Percentiles rank a stretch among this genome's conserved stretches.
Evolutionary conservation across 2,329 filamentous ascomycete species (phyloP).

Genomic region (Ceratocystis variospora): DNA sequence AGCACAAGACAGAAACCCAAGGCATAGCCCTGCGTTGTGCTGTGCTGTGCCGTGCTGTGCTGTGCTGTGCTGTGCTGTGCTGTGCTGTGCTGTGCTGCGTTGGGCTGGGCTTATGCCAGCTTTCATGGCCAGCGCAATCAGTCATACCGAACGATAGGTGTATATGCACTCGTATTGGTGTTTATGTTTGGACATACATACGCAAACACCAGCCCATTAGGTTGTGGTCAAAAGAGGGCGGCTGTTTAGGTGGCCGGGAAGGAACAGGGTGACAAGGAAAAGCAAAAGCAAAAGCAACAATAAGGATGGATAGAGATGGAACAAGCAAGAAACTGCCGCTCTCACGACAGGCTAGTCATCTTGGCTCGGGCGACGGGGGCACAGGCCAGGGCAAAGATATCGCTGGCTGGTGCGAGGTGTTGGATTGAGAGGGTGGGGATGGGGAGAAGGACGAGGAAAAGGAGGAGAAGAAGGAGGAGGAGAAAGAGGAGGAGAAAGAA

Average conservation of each 20-base stretch:
- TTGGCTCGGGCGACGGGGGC: background rate
- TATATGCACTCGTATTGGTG: background rate
- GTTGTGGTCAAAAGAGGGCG: background rate
- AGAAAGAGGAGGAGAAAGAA: too few species aligned
- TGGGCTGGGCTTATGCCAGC: constrained; percentile 1
- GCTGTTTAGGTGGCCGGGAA: constrained; percentile 1
- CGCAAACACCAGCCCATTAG: background rate
- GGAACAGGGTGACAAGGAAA: background rate
- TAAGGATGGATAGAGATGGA: background rate
- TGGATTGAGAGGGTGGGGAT: background rate
- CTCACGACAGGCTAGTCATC: background rate
- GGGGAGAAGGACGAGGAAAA: background rate
- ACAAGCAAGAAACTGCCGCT: background rate
- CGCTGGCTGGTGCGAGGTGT: constrained; percentile 2
- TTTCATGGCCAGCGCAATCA: background rate
- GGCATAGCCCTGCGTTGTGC: background rate
- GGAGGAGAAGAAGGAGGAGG: background rate
- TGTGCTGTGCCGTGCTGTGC: too few species aligned
- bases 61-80: too few species aligned
- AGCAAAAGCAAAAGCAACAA: background rate
- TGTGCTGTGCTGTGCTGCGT: background rate
- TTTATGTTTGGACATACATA: background rate
- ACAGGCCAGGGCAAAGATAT: background rate
- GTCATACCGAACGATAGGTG: background rate
- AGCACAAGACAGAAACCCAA: background rate